Base-by-base conservation (phyloP, 371 early-diverging fungal species). In the Saksenaea oblongispora region DNA sequence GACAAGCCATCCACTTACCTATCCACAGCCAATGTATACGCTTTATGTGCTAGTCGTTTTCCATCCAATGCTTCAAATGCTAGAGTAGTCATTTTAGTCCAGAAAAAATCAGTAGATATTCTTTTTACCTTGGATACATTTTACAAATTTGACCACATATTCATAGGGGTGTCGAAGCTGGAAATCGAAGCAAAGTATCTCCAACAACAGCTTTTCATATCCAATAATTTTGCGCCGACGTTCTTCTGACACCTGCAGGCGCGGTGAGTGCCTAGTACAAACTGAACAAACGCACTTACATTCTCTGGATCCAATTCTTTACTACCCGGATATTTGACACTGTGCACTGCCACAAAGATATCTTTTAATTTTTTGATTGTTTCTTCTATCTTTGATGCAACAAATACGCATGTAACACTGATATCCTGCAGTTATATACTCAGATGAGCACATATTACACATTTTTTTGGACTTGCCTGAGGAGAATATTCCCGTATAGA, bases 341-440 rank as follows among this genome's bases (percentile, higher is more conserved):
- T 73, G 39, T 87, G 86, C 0, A 87, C 86, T 39, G 84, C 88
- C 4, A 87, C 82, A 66, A 87, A 74, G 17, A 92, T 88, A 61
- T 92, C 91, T 66, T 87, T 87, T 34, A 91, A 77, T 56, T 86
- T 87, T 58, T 92, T 92, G 63, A 87, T 80, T 0, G 91, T 91
- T 56, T 92, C 93, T 59, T 92, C 91, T 58, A 91, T 87, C 59
- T 92, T 92, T 27, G 85, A 87, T 2, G 90, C 89, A 1, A 91
- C 91, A 70, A 90, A 89, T 13, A 92, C 63, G 57, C 90, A 90
- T 13, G 91, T 85, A 34, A 87, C 73, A 42, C 74, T 82, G 36
- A 84, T 78, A 66, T 83, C 87, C 86, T 83, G 71, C 59, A 18
- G 61, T 56, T n/a, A 27, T 11, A 51, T 18, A 59, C 28, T 34